These are phyloP conservation scores for Leccinum boreale DNA, from an alignment of 768 basidiomycete genomes.

Conservation along the genomic window DNA sequence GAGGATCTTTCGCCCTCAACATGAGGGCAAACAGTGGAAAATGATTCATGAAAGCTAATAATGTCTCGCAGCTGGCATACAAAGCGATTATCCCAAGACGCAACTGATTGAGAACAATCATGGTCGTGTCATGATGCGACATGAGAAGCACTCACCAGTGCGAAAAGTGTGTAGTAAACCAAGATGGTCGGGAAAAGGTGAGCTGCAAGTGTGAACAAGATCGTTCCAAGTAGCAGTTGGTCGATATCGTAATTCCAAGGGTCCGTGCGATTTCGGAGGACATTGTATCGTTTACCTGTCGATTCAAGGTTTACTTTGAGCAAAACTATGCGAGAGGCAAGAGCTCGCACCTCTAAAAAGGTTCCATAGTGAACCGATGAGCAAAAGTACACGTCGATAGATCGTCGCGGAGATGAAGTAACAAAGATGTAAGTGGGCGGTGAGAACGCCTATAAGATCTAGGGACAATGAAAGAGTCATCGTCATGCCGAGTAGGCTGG, in stretches of 20 bases:
- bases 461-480: constrained; percentile 61
- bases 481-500: constrained; percentile 51
- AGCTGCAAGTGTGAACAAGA: constrained; percentile 77
- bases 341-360: constrained; percentile 73
- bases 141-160: constrained; percentile 41
- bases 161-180: constrained; percentile 84
- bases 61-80: constrained; percentile 61
- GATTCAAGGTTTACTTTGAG: neutral
- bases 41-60: constrained; percentile 81
- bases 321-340: neutral
- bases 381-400: constrained; percentile 57
- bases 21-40: constrained; percentile 90
- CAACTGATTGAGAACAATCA: constrained; percentile 35
- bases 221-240: constrained; percentile 91
- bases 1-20: constrained; percentile 79
- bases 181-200: constrained; percentile 84
- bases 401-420: constrained; percentile 61
- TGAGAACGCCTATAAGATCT: constrained; percentile 65
- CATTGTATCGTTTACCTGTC: constrained; percentile 85
- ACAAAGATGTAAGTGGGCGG: constrained; percentile 68
- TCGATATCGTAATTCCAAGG: constrained; percentile 90
- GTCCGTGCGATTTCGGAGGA: constrained; percentile 83
- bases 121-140: neutral
- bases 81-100: constrained; percentile 52
- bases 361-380: constrained; percentile 74